Evolutionary conservation across 2,329 filamentous ascomycete species (phyloP).

Genomic region (Fusarium sp.): DNA sequence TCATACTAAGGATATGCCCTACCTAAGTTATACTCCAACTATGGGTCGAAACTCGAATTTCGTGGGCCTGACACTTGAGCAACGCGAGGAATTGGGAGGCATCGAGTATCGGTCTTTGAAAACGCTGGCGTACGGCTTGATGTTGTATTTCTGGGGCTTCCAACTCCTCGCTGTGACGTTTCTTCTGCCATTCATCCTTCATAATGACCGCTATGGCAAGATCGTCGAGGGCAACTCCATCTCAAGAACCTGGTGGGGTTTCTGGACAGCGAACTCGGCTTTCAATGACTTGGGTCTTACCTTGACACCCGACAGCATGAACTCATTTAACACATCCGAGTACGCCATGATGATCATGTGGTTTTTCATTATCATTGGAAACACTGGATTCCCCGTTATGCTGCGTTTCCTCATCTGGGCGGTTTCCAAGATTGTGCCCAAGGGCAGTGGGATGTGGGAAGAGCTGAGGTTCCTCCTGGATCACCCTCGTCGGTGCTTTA

Average conservation of each 20-base stretch:
- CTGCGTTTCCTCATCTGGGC: conserved; percentile 94
- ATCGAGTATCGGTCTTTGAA: conserved; percentile 97
- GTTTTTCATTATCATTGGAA: conserved; percentile 94
- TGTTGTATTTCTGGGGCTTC: conserved; percentile 87
- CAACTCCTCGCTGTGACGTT: conserved; percentile 82
- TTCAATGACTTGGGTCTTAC: conserved; percentile 98
- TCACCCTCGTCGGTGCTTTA: conserved; percentile 96
- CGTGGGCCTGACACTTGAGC: conserved; percentile 87
- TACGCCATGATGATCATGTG: conserved; percentile 83
- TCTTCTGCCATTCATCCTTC: conserved; percentile 85
- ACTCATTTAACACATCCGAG: conserved; percentile 84
- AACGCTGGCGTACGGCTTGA: conserved; percentile 83
- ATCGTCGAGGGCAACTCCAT: conserved; percentile 76
- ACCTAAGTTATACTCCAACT: conserved; percentile 94
- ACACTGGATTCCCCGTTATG: conserved; percentile 96
- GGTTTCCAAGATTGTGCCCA: conserved; percentile 76
- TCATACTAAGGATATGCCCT: conserved; percentile 79
- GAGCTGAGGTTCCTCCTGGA: conserved; percentile 92
- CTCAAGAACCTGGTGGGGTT: conserved; percentile 87
- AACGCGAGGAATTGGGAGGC: conserved; percentile 94
- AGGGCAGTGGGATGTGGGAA: conserved; percentile 83
- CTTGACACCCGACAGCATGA: conserved; percentile 94
- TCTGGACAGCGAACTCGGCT: conserved; percentile 89
- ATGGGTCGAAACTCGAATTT: conserved; percentile 95
- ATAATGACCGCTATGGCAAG: conserved; percentile 72